Base-by-base conservation (phyloP, 2,329 filamentous ascomycete genomes). In the Ophiocordyceps polyrhachis-furcata region DNA sequence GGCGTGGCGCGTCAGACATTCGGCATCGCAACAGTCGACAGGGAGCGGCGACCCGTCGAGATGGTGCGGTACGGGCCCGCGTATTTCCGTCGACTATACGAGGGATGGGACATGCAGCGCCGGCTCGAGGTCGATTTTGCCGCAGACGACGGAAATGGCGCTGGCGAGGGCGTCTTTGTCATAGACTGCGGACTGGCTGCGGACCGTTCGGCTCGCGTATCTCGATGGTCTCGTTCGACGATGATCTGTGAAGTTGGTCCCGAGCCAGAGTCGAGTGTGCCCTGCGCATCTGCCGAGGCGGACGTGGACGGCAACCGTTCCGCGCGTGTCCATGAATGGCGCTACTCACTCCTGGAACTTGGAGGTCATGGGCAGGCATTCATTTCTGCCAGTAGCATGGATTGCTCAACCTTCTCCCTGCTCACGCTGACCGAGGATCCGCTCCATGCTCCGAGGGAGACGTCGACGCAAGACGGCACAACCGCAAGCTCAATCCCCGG, bases 101-200 rank as follows among this genome's bases (percentile, higher is more conserved):
- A 82, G 40, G 82, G 83, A 2, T 96, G 91, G 89, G 84, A 96
- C 55, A 96, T 96, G 88, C 78, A 78, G 44, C 76, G 87, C 48
- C 78, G 69, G 49, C 66, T 96, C 3, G 81, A 91, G 53, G 85
- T 94, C 2, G 91, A 98, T 56, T 96, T 95, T 62, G 82, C 82
- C 38, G 78, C 76, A 19, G 84, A 88, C 51, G 83, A 91, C 61
- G 74, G 76, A n/a, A 67, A 75, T 45, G 75, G 79, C 43, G 80
- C 79, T 23, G 87, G 87, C 19, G 89, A 95, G 60, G 72, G 70
- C 15, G 66, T 93, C 37, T 69, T 93, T 23, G 71, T 93, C 3
- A 70, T 95, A 42, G 70, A 76, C 31, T 82, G 81, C 53, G 86
- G 84, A 1, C 60, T 77, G n/a, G 74, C 75, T 25, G 74, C 82